Percentiles rank a stretch among this genome's conserved stretches.
phyloP scores from a whole-genome alignment of 306 rosid species.

The Quercus cerris region DNA sequence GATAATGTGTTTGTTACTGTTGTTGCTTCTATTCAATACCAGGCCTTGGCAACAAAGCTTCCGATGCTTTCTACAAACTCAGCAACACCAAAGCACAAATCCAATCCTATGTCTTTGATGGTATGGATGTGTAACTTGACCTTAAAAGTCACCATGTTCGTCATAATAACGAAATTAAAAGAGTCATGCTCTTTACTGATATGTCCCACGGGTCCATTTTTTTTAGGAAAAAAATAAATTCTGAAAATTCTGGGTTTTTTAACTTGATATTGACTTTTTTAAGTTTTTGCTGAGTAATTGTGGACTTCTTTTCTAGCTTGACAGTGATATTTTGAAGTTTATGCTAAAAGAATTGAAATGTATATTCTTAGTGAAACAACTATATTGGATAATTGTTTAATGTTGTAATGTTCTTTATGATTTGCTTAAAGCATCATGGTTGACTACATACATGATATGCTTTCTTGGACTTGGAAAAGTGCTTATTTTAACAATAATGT shows the following conservation, averaged over 20 bases:
- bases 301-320: not conserved
- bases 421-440: not conserved
- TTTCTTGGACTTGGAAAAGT: not conserved
- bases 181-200: not conserved
- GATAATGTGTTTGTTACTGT: constrained; percentile 60
- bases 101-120: constrained; percentile 59
- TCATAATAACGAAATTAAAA: not conserved
- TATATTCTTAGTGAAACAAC: not conserved
- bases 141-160: not conserved
- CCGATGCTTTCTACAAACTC: constrained; percentile 58
- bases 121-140: constrained; percentile 25
- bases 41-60: constrained; percentile 44
- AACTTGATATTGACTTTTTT: not conserved
- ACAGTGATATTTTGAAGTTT: not conserved
- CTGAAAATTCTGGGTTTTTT: not conserved
- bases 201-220: not conserved
- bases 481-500: no score
- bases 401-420: not conserved
- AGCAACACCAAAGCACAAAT: constrained; percentile 49
- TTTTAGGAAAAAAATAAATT: not conserved
- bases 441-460: not conserved
- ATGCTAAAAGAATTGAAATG: no score
- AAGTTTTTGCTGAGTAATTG: not conserved
- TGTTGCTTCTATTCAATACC: constrained; percentile 56
- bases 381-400: not conserved